A percentile compares a stretch with the other conserved stretches of the same genome.
Conservation (phyloP, 2,329 filamentous ascomycete genomes). For the Colletotrichum lentis region DNA sequence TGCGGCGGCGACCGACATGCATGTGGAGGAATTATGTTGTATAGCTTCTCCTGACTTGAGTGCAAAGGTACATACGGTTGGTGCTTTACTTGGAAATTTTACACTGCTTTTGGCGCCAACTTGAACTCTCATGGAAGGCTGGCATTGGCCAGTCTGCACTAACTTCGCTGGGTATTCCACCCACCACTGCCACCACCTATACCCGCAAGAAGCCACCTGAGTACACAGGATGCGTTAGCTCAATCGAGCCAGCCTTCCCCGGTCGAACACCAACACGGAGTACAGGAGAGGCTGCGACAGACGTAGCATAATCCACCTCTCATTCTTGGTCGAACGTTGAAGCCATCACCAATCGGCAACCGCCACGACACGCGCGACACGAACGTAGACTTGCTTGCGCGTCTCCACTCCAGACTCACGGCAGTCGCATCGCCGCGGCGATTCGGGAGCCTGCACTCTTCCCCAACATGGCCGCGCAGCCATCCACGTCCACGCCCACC, state of each 20-base stretch:
- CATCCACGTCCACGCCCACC: slow-evolving; percentile 46
- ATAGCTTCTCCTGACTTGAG: neutral
- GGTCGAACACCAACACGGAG: slow-evolving; percentile 34
- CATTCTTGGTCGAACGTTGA: slow-evolving; percentile 27
- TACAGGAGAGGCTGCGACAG: slow-evolving; percentile 32
- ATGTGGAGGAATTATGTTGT: neutral
- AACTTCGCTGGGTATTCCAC: slow-evolving; percentile 10
- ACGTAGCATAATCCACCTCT: slow-evolving; percentile 35
- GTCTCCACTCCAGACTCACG: slow-evolving; percentile 2
- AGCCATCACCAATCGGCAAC: slow-evolving; percentile 36
- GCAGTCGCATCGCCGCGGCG: slow-evolving; percentile 50
- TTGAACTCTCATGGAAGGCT: slow-evolving; percentile 10
- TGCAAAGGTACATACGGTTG: slow-evolving; percentile 1
- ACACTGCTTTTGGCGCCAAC: slow-evolving; percentile 3
- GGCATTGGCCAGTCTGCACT: slow-evolving; percentile 20
- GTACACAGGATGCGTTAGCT: slow-evolving; percentile 31
- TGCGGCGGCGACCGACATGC: neutral
- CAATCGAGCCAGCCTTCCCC: slow-evolving; percentile 26
- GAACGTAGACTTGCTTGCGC: slow-evolving; percentile 21
- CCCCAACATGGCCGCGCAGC: slow-evolving; percentile 56
- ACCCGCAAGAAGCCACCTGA: neutral
- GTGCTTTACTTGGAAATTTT: slow-evolving; percentile 6
- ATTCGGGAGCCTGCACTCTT: slow-evolving; percentile 45
- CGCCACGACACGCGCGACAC: slow-evolving; percentile 33
- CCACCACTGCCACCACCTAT: no score